Percentiles rank a stretch among this genome's conserved stretches.
phyloP scores from a whole-genome alignment of 495 filamentous ascomycete species.

The Aspergillus cavernicola region DNA sequence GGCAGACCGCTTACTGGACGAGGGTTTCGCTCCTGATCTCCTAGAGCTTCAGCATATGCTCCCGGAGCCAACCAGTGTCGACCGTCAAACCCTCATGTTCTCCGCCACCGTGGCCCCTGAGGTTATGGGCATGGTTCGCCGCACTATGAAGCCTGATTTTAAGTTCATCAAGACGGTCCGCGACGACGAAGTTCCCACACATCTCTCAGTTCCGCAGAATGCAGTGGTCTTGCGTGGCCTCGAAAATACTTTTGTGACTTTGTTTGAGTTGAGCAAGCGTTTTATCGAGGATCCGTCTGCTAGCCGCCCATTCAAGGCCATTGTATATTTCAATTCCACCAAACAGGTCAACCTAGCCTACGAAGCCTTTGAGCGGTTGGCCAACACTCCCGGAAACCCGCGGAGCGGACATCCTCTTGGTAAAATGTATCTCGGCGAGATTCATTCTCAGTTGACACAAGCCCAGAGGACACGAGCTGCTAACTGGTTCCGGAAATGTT shows the following conservation, averaged over 20 bases:
- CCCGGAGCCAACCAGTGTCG: constrained; percentile 55
- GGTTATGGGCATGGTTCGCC: constrained; percentile 72
- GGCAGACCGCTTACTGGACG: constrained; percentile 86
- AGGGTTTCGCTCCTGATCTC: constrained; percentile 82
- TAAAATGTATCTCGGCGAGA: constrained; percentile 54
- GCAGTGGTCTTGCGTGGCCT: constrained; percentile 59
- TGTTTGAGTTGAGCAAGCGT: constrained; percentile 69
- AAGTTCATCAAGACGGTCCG: constrained; percentile 80
- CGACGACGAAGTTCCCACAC: constrained; percentile 76
- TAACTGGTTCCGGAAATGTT: constrained; percentile 60
- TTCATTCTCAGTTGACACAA: constrained; percentile 81
- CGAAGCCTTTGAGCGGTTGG: constrained; percentile 55
- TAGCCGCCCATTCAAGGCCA: constrained; percentile 79
- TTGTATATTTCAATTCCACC: constrained; percentile 83
- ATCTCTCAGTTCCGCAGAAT: constrained; percentile 77
- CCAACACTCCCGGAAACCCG: constrained; percentile 20
- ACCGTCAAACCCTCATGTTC: constrained; percentile 87
- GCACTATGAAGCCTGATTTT: constrained; percentile 67
- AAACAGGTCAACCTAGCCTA: constrained; percentile 62
- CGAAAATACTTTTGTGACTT: constrained; percentile 71
- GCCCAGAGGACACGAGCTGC: constrained; percentile 59
- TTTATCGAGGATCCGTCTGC: constrained; percentile 32
- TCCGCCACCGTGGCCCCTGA: constrained; percentile 87
- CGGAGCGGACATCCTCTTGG: constrained; percentile 41
- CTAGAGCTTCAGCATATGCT: constrained; percentile 62